Percentiles rank a stretch among this genome's conserved stretches.
Conservation (phyloP, 2,329 filamentous ascomycete genomes). For the Colletotrichum gloeosporioides region DNA sequence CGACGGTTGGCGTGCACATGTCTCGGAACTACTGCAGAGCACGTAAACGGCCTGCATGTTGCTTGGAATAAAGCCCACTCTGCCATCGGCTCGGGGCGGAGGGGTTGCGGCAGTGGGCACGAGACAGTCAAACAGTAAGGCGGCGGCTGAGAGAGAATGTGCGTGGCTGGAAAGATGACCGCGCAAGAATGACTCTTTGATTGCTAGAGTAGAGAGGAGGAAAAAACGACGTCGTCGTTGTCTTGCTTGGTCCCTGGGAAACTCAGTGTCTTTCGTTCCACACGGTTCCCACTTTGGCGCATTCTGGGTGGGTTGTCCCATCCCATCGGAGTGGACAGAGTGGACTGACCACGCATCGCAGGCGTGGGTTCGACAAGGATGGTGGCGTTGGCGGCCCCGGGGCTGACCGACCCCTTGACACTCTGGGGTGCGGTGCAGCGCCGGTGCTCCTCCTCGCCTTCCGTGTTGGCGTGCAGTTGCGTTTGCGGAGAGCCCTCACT, state of each 20-base stretch:
- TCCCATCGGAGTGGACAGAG: conserved; percentile 16
- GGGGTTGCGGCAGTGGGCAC: background rate
- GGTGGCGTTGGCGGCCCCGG: background rate
- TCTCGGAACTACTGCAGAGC: background rate
- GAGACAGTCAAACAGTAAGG: background rate
- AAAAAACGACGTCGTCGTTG: background rate
- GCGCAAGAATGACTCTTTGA: background rate
- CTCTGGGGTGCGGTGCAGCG: background rate
- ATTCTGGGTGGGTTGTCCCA: conserved; percentile 11
- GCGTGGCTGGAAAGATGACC: conserved; percentile 8
- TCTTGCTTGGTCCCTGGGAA: background rate
- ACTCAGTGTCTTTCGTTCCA: background rate
- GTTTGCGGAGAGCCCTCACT: background rate
- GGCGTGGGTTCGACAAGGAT: conserved; percentile 12
- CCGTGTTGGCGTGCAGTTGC: background rate
- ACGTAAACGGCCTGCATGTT: background rate
- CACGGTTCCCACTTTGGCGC: background rate
- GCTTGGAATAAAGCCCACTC: background rate
- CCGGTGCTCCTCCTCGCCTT: background rate
- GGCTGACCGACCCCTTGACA: background rate
- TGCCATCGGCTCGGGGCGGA: background rate
- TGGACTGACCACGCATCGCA: conserved; percentile 15
- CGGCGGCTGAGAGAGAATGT: background rate
- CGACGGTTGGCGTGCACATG: background rate
- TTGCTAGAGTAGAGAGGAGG: background rate